These are phyloP conservation scores for Jamesozyma spencerorum DNA, from an alignment of 805 yeast genomes.

Conservation along the genomic window DNA sequence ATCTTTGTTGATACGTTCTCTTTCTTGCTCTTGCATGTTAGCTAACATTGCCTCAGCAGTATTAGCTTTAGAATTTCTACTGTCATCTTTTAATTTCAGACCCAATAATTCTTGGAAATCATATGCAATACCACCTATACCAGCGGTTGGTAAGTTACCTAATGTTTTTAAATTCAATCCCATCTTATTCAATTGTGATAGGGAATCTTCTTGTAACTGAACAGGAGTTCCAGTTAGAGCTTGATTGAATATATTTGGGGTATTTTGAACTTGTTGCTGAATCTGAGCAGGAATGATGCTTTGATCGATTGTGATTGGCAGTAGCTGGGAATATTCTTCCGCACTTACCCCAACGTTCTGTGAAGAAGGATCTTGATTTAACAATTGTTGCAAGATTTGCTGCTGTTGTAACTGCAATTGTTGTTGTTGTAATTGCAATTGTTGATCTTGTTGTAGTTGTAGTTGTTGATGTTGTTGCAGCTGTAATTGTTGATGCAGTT, in stretches of 20 bases:
- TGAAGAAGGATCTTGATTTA: slow-evolving; percentile 7
- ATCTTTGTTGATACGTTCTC: slow-evolving; percentile 2
- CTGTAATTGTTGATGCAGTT: slow-evolving; percentile 15
- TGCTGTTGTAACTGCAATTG: slow-evolving; percentile 21
- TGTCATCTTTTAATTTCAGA: slow-evolving; percentile 15
- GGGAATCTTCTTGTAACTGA: slow-evolving; percentile 7
- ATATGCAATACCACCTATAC: slow-evolving; percentile 27
- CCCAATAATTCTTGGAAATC: slow-evolving; percentile 26
- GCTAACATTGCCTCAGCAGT: slow-evolving; percentile 27
- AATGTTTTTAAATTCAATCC: slow-evolving; percentile 11
- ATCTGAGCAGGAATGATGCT: slow-evolving; percentile 6
- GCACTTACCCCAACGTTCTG: slow-evolving; percentile 3
- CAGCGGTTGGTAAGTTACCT: slow-evolving; percentile 24
- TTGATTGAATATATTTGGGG: neutral
- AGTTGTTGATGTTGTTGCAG: slow-evolving; percentile 14
- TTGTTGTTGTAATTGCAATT: slow-evolving; percentile 18
- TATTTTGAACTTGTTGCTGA: slow-evolving; percentile 4
- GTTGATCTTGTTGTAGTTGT: slow-evolving; percentile 20
- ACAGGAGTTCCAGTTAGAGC: slow-evolving; percentile 2
- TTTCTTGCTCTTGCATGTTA: slow-evolving; percentile 22
- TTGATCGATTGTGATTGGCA: slow-evolving; percentile 11
- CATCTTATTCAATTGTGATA: slow-evolving; percentile 12
- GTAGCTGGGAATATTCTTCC: slow-evolving; percentile 5
- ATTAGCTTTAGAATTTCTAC: slow-evolving; percentile 17
- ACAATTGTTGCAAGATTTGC: slow-evolving; percentile 10